Conservation (phyloP, 345 rosid genomes). For the Angophora floribunda region DNA sequence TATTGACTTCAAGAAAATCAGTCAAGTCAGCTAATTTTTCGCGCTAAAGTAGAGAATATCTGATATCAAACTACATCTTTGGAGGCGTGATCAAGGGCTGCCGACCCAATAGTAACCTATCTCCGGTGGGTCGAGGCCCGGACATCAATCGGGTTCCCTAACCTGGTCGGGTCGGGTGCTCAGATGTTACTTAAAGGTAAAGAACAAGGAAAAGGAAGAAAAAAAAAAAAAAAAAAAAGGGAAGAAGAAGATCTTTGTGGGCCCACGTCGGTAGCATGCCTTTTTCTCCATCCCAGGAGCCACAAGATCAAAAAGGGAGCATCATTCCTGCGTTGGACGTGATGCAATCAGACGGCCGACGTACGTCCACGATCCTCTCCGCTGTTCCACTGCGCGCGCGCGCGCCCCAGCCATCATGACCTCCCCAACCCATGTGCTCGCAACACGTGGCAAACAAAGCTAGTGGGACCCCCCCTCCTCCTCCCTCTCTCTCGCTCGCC, state of each 20-base stretch:
- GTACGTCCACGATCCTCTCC: not conserved
- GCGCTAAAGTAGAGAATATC: too few species aligned
- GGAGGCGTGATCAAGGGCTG: not conserved
- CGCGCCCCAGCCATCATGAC: not conserved
- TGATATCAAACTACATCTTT: not conserved
- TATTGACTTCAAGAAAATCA: not conserved
- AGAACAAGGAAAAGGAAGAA: not conserved
- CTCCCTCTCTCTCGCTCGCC: not conserved
- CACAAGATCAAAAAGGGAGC: not conserved
- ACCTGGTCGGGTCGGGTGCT: accelerated
- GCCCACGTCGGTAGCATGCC: not conserved
- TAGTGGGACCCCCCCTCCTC: not conserved
- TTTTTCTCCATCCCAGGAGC: not conserved
- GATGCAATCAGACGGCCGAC: not conserved
- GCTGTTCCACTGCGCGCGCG: not conserved
- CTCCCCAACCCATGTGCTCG: not conserved
- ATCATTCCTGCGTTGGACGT: not conserved
- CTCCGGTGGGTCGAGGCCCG: not conserved
- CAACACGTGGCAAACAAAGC: not conserved
- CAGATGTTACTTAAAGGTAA: not conserved
- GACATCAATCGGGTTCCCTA: not conserved
- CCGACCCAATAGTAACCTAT: not conserved
- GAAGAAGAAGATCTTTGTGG: not conserved
- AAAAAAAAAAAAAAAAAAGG: too few species aligned
- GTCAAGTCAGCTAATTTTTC: too few species aligned